A percentile compares a stretch with the other conserved stretches of the same genome.
These are phyloP conservation scores for Yarrowia sp. DNA, from an alignment of 805 yeast species.

Conservation along the genomic window DNA sequence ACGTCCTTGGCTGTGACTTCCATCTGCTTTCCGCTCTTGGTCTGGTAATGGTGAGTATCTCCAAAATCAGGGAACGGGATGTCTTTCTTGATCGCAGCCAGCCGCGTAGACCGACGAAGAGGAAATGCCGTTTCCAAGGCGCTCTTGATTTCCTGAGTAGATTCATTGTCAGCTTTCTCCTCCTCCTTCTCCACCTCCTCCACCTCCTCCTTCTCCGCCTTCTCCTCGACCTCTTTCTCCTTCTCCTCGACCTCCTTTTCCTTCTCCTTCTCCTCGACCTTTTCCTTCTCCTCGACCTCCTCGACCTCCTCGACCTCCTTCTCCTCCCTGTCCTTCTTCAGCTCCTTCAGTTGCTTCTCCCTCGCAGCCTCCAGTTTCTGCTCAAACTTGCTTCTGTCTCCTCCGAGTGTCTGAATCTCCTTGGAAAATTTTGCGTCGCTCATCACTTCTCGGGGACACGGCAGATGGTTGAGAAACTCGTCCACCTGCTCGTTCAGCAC, in stretches of 20 bases:
- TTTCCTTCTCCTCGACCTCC: neutral
- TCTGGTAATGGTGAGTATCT: slow-evolving; percentile 13
- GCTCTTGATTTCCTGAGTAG: no score
- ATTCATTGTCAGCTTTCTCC: neutral
- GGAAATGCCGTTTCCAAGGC: neutral
- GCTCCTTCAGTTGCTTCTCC: no score
- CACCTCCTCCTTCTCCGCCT: neutral
- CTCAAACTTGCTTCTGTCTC: neutral
- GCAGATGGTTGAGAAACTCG: neutral
- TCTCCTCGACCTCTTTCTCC: neutral
- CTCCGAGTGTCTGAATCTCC: neutral
- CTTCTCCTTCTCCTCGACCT: neutral
- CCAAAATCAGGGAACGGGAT: neutral
- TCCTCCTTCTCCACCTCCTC: neutral
- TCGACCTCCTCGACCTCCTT: neutral
- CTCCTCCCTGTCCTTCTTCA: neutral
- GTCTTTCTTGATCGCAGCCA: neutral
- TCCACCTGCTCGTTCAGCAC: neutral
- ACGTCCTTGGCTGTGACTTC: slow-evolving; percentile 74
- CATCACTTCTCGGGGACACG: neutral
- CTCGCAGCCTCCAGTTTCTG: no score
- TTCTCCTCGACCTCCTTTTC: neutral
- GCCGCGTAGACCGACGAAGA: slow-evolving; percentile 1
- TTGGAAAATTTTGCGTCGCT: neutral
- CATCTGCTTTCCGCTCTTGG: slow-evolving; percentile 58